Evolutionary conservation across 202 grass and related monocot species (phyloP), one percentile per base, ranked within the genome.

Genomic region (Miscanthus sacchariflorus): DNA sequence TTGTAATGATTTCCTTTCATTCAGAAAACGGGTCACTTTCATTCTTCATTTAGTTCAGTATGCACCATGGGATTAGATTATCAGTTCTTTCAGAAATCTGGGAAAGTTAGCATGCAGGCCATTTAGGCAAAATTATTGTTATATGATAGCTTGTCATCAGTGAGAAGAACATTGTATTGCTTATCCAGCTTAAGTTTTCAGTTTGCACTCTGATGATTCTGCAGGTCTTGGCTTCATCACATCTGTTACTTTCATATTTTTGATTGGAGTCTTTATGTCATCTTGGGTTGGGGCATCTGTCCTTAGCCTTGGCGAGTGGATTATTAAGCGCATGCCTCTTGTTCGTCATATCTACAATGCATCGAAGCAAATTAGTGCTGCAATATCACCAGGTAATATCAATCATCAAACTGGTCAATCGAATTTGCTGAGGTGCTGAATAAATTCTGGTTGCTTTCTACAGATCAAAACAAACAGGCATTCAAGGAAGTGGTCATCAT

Each of bases 261-360:
- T 98, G 23, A 84, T 98, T 24, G 95, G 95, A 21, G 87, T 98
- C 63, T 98, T 98, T 86, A 98, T 98, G 95, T 98, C 95, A 84
- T 95, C 93, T 73, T 95, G 95, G 95, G 85, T 95, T 65, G 95
- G 95, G 69, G 87, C 95, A 87, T 98, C 95, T 84, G 85, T 98
- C 39, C 93, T 98, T 52, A 95, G 95, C 85, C 91, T 98, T 90
- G 93, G 95, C 36, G 95, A 95, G 71, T 98, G 95, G 95, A 95
- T 98, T 91, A 98, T 98, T 72, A 98, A 98, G 80, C 88, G 91
- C 74, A 98, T 98, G 95, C 95, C 95, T 21, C 90, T 98, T 93
- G 95, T 98, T 80, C 93, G 95, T 40, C 95, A 98, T 82, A 98
- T 98, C 89, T 98, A 98, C 90, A 98, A 98, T 90, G 95, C 95